Base-by-base conservation (phyloP, 78 protist genomes). In the Pigoraptor vietnamica region DNA sequence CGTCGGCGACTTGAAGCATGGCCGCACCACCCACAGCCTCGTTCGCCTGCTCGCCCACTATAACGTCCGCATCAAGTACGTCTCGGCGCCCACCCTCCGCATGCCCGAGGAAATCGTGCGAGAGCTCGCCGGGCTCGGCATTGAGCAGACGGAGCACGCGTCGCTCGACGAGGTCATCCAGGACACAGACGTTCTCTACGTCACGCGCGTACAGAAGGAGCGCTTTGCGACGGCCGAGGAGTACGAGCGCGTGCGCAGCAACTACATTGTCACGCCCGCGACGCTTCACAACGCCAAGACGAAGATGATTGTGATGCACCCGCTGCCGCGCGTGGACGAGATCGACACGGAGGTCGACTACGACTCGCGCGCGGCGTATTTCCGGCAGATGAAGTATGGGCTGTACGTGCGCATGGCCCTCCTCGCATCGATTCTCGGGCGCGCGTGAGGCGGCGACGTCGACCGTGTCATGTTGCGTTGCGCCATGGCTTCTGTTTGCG, bases 351-450 rank as follows among this genome's bases (percentile, higher is more conserved):
- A 91, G 24, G 97, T 96, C 67, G 99, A 98, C 83, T 37, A 83
- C 10, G 98, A 98, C 89, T 97, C 98, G 48, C 96, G 98, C 86
- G 98, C 98, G 24, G 97, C 94, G 34, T 98, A 98, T 96, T 98
- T 98, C 94, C 94, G 96, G 55, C 98, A 96, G 93, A 95, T 97
- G 97, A 94, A 93, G 93, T 92, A 96, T 86, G 99, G 99, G 23
- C 87, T 97, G 97, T 96, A 93, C 92, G 96, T 97, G n/a, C 97
- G 99, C 92, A 97, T 97, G 99, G 97, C 98, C 29, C 90, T 97
- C 34, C 95, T 97, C 81, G 93, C 93, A 24, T 33, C 82, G 33
- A 79, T 67, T 2, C 67, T 90, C 79, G 92, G 86, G 0, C 83
- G 38, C 24, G 87, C 87, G 32, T 82, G 35, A 82, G 35, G 39